Evolutionary conservation across 352 stramenopile genomes (phyloP).

Genomic region (Phytophthora brassicae): DNA sequence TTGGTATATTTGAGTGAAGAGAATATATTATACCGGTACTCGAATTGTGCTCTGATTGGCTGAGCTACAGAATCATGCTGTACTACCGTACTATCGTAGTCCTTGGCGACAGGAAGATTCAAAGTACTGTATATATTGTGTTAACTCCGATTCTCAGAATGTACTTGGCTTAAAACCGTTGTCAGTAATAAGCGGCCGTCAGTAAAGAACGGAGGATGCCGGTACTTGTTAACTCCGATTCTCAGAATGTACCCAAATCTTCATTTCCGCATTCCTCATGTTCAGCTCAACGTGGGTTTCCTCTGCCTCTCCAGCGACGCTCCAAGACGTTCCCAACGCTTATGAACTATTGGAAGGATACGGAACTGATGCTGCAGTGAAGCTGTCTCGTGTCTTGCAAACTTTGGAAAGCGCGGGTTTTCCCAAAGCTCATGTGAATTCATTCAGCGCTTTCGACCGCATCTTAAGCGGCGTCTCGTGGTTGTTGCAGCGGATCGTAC

Average conservation of each 20-base stretch:
- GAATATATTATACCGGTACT: too few species aligned
- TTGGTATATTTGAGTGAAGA: too few species aligned
- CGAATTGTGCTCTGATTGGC: too few species aligned
- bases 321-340: constrained; percentile 10
- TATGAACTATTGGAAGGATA: constrained; percentile 44
- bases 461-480: constrained; percentile 58
- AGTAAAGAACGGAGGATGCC: too few species aligned
- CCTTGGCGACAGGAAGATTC: too few species aligned
- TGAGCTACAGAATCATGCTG: too few species aligned
- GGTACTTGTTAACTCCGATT: too few species aligned
- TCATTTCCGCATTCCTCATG: constrained; percentile 13
- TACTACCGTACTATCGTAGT: too few species aligned
- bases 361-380: constrained; percentile 32
- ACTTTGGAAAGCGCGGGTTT: constrained; percentile 45
- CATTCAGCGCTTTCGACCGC: constrained; percentile 65
- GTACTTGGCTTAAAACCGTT: too few species aligned
- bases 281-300: constrained; percentile 28
- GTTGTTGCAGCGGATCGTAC: constrained; percentile 61
- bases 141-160: too few species aligned
- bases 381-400: constrained; percentile 35
- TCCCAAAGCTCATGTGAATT: constrained; percentile 39
- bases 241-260: neutral
- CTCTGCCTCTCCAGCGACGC: neutral
- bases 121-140: too few species aligned
- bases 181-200: too few species aligned